phyloP scores from a whole-genome alignment of 495 filamentous ascomycete genomes.

The Ramalina intermedia region DNA sequence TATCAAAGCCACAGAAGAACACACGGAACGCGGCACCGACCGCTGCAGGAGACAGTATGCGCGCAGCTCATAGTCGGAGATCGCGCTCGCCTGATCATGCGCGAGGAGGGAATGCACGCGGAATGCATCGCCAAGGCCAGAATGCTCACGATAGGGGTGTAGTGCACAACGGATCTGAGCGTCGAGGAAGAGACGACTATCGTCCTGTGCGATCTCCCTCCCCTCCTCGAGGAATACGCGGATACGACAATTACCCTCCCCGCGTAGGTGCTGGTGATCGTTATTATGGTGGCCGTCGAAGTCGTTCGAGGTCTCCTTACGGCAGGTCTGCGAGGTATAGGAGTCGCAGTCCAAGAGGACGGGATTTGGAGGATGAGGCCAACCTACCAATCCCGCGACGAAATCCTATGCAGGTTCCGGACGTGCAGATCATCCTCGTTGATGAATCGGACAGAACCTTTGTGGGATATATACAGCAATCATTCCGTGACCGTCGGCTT shows the following conservation, averaged over 20 bases:
- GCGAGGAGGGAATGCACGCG: conserved; percentile 31
- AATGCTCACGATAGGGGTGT: conserved; percentile 33
- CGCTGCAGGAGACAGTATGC: conserved; percentile 24
- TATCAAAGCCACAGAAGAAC: conserved; percentile 78
- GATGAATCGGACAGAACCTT: conserved; percentile 75
- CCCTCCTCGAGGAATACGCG: conserved; percentile 36
- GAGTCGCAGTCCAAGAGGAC: conserved; percentile 49
- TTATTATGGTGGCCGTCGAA: conserved; percentile 43
- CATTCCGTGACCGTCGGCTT: conserved; percentile 55
- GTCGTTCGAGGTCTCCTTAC: conserved; percentile 56
- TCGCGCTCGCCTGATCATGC: conserved; percentile 60
- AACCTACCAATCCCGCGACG: conserved; percentile 60
- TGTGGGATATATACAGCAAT: conserved; percentile 62
- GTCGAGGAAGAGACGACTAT: conserved; percentile 45
- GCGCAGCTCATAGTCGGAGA: conserved; percentile 32
- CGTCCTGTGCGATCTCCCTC: conserved; percentile 49
- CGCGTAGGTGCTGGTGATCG: conserved; percentile 42
- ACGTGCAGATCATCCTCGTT: conserved; percentile 75
- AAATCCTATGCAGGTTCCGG: conserved; percentile 64
- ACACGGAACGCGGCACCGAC: conserved; percentile 38
- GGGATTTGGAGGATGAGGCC: conserved; percentile 39
- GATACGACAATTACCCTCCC: conserved; percentile 48
- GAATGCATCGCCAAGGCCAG: conserved; percentile 19
- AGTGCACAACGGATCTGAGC: conserved; percentile 34
- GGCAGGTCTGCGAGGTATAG: conserved; percentile 46